Percentiles rank a stretch among this genome's conserved stretches.
phyloP scores from a whole-genome alignment of 441 rosid genomes.

The Erodium chrysanthum region DNA sequence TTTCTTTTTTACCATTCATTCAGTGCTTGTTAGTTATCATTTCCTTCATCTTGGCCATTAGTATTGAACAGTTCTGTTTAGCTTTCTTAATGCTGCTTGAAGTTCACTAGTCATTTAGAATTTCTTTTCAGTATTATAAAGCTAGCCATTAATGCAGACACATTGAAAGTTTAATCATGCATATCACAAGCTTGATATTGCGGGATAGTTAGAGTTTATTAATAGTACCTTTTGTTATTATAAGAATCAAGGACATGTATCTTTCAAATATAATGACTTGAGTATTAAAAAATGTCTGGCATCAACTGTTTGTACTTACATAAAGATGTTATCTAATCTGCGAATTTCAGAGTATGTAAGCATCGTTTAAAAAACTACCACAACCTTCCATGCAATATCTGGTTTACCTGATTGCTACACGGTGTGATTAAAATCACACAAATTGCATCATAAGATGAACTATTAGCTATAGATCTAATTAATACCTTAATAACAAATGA shows the following conservation, averaged over 20 bases:
- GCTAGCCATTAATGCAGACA: background rate
- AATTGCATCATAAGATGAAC: background rate
- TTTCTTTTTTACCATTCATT: conserved; percentile 7
- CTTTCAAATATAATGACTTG: background rate
- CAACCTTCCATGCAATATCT: background rate
- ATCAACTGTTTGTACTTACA: background rate
- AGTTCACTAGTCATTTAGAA: background rate
- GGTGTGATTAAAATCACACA: background rate
- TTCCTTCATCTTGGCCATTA: conserved; percentile 7
- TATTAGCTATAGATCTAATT: background rate
- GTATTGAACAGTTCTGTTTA: conserved; percentile 2
- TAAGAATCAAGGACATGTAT: background rate
- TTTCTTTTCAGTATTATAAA: conserved; percentile 1
- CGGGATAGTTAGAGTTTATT: background rate
- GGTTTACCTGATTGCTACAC: background rate
- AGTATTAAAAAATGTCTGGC: background rate
- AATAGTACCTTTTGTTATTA: background rate
- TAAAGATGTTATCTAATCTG: background rate
- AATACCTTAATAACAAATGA: background rate
- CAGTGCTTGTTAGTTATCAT: conserved; percentile 9
- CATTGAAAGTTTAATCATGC: background rate
- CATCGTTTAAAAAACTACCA: background rate
- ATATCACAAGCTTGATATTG: background rate
- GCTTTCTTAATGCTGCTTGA: background rate
- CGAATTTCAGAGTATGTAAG: background rate